These are phyloP conservation scores for Calonectria pseudoturangicola DNA, from an alignment of 2,329 filamentous ascomycete species.

Conservation along the genomic window DNA sequence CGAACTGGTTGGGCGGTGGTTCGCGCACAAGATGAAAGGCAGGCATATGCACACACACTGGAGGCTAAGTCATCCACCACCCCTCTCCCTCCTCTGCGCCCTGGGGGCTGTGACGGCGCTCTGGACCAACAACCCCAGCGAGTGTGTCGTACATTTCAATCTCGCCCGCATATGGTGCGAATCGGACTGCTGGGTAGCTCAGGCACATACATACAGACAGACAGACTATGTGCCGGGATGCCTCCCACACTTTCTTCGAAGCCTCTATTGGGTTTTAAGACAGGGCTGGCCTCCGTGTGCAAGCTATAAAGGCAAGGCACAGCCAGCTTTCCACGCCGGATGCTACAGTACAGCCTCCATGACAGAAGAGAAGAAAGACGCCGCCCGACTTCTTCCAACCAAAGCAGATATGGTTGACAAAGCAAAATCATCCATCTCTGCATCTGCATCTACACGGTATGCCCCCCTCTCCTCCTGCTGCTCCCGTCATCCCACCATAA, in stretches of 20 bases:
- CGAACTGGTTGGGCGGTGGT: background rate
- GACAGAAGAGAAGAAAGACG: background rate
- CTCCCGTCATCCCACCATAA: constrained; percentile 11
- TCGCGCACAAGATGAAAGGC: background rate
- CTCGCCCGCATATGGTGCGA: too few relatives aligned
- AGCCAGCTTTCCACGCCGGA: background rate
- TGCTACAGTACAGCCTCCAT: background rate
- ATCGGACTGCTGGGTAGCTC: background rate
- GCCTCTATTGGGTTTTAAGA: background rate
- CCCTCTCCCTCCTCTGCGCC: background rate
- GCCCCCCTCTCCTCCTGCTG: background rate
- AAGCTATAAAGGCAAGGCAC: constrained; percentile 6
- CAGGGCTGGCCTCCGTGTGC: background rate
- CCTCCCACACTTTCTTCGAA: background rate
- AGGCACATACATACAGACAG: background rate
- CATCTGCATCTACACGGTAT: constrained; percentile 14
- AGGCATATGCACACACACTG: too few relatives aligned
- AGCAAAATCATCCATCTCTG: background rate
- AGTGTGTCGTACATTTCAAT: background rate
- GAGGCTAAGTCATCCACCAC: background rate
- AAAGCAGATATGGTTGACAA: background rate
- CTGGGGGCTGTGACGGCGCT: background rate
- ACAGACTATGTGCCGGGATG: background rate
- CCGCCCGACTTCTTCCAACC: background rate
- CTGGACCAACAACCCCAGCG: background rate